A percentile compares a stretch with the other conserved stretches of the same genome.
Evolutionary conservation across 441 rosid genomes (phyloP).

Genomic region (Sinapis alba): DNA sequence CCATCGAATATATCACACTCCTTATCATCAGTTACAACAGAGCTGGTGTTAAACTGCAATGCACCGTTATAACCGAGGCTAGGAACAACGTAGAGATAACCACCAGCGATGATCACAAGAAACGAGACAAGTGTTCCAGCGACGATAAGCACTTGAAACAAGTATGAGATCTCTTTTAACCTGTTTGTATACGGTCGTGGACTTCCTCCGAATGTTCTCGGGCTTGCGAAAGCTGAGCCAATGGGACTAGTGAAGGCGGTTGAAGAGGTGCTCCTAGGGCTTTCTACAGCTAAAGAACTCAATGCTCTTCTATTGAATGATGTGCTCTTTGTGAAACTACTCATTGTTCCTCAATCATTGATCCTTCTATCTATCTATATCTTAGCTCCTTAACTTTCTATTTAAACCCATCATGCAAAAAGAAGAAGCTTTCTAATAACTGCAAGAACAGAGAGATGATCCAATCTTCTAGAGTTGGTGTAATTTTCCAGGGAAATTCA

Average conservation of each 20-base stretch:
- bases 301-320: slow-evolving; percentile 65
- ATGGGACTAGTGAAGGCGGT: slow-evolving; percentile 40
- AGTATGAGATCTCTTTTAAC: slow-evolving; percentile 44
- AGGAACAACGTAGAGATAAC: slow-evolving; percentile 67
- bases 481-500: slow-evolving; percentile 9
- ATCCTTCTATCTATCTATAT: neutral
- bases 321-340: slow-evolving; percentile 53
- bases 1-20: slow-evolving; percentile 48
- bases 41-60: slow-evolving; percentile 40
- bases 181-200: slow-evolving; percentile 42
- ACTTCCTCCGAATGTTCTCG: slow-evolving; percentile 48
- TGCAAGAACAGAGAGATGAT: slow-evolving; percentile 18
- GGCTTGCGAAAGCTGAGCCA: slow-evolving; percentile 44
- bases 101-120: slow-evolving; percentile 50
- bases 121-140: slow-evolving; percentile 56
- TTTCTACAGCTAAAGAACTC: slow-evolving; percentile 37
- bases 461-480: slow-evolving; percentile 23
- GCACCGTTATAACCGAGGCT: slow-evolving; percentile 49
- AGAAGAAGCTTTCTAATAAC: neutral
- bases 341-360: slow-evolving; percentile 47
- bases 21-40: slow-evolving; percentile 22
- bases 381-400: slow-evolving; percentile 17
- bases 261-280: slow-evolving; percentile 41
- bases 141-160: slow-evolving; percentile 53
- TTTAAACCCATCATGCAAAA: slow-evolving; percentile 33